Evolutionary conservation across 2,329 filamentous ascomycete genomes (phyloP), one percentile per base, ranked within the genome.

Genomic region (Fragosphaeria purpurea): DNA sequence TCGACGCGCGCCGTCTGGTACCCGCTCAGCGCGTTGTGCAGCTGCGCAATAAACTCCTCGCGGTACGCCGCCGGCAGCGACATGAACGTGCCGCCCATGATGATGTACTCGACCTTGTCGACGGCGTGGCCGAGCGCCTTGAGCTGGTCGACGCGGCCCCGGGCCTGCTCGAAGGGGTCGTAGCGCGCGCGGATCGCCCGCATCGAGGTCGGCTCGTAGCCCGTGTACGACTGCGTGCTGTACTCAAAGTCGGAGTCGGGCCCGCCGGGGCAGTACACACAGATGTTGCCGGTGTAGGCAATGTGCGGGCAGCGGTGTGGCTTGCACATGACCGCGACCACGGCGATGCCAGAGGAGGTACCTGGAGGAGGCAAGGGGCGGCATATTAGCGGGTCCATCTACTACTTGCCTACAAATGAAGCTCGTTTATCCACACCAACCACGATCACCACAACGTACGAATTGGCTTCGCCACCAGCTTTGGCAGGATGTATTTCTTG

Each of bases 31-130:
- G 93, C 93, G 63, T 98, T 98, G 70, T 98, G 93, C 47, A 98
- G 76, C 63, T 96, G 91, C 1, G 89, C 85, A 53, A 98, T 95
- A 62, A 98, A 98, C 51, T 87, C 82, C 55, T 98, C 88, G 33
- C 93, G 77, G 67, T 98, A 98, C 31, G 85, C 82, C 61, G 89
- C 83, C 7, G 91, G 78, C 32, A 98, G 70, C 3, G 91, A 97
- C 94, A 98, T 98, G 69, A 98, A 98, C 0, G 93, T 98, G 58
- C 93, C 93, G 53, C 93, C 93, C 93, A 98, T 98, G 65, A 98
- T 95, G 63, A 98, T 98, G 67, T 97, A 98, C 72, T 98, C 93
- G 31, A 98, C 93, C 67, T 98, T 98, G 71, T 98, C 93, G 45
- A 98, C 93, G 44, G 88, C 95, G 67, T 98, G 93, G 1, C 93